Base-by-base conservation (phyloP, 257 asterid species). In the Mentha longifolia region DNA sequence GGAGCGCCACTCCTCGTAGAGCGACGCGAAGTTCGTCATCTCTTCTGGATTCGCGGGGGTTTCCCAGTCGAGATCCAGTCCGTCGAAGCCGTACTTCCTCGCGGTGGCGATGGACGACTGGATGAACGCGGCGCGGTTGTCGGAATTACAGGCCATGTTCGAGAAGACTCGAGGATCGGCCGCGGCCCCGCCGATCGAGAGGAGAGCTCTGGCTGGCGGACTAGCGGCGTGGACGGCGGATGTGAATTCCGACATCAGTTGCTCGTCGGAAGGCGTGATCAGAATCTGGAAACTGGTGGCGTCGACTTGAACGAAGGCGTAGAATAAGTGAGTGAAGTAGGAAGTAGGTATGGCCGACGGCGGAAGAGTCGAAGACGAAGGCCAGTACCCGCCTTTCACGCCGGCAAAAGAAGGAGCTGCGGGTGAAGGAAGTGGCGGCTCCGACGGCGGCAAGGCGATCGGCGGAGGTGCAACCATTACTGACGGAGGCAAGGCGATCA, bases 51-150 rank as follows among this genome's bases (percentile, higher is more conserved):
- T 46, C 3, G 37, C 35, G 0, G 94, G 96, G 72, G 51, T 82
- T 49, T 87, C 92, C 94, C 96, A 87, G 75, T 89, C 94, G 46
- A 86, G 82, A 50, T 89, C 92, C 22, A 87, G 84, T 9, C 96
- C 92, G 9, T 87, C 86, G 22, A 89, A 85, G 1, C 63, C 71
- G 19, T 75, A 84, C 3, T 61, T 66, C 49, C 88, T 50, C 5
- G 90, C 89, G 1, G 73, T 67, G 12, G 56, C 11, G 20, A 89
- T 77, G 6, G 92, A 72, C 16, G 95, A 89, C 3, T 75, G 81
- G 20, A 87, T 84, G 81, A 87, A 87, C 7, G 86, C 71, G 2
- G 79, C 86, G 0, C 88, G 79, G 62, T 74, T 79, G 4, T 75
- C 84, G 39, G 76, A 17, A 19, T 15, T 65, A 52, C 43, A 41